phyloP scores from a whole-genome alignment of 2,329 filamentous ascomycete species.

The Curvularia eragrostidis region DNA sequence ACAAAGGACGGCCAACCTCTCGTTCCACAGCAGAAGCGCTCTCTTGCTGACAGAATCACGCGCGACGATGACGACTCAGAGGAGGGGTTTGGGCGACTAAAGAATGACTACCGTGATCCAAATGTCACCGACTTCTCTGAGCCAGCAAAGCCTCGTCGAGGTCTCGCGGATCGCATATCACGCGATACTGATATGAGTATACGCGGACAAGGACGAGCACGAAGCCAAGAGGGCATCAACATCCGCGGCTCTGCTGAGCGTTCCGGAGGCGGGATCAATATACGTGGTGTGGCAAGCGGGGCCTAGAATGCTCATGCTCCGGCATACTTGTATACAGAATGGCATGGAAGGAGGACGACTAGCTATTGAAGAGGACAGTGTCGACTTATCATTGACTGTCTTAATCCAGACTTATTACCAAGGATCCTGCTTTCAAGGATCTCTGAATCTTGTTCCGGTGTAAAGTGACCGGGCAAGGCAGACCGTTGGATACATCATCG shows the following conservation, averaged over 20 bases:
- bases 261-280: slow-evolving; percentile 35
- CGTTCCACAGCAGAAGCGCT: slow-evolving; percentile 28
- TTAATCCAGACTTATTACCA: not conserved
- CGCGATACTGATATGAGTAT: slow-evolving; percentile 30
- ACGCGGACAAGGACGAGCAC: slow-evolving; percentile 26
- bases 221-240: slow-evolving; percentile 39
- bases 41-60: slow-evolving; percentile 41
- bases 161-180: slow-evolving; percentile 35
- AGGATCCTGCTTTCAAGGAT: not conserved
- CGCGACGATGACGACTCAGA: slow-evolving; percentile 36
- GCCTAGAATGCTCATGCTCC: slow-evolving; percentile 23
- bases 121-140: slow-evolving; percentile 36
- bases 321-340: not conserved
- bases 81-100: slow-evolving; percentile 39
- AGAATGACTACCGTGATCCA: slow-evolving; percentile 39
- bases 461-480: not conserved
- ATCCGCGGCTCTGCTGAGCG: slow-evolving; percentile 41
- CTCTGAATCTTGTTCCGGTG: not conserved
- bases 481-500: not conserved
- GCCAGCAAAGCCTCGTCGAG: slow-evolving; percentile 23
- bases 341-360: not conserved
- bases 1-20: slow-evolving; percentile 45
- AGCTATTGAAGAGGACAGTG: not conserved
- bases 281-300: slow-evolving; percentile 44
- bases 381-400: not conserved